phyloP scores from a whole-genome alignment of 805 yeast species.

The Wickerhamomyces strasburgensis region DNA sequence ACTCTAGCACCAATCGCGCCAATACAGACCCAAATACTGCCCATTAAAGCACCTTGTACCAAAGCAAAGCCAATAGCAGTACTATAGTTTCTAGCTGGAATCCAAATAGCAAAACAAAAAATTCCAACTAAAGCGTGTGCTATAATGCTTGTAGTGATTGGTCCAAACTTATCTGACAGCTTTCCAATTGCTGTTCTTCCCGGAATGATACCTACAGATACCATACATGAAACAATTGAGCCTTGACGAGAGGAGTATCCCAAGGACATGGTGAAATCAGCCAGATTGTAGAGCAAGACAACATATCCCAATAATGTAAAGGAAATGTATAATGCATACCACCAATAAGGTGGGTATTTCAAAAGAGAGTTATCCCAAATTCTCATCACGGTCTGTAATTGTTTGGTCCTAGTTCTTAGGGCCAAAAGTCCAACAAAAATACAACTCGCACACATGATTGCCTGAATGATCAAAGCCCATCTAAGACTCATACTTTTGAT shows the following conservation, averaged over 20 bases:
- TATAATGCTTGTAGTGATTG: constrained; percentile 40
- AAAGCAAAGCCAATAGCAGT: constrained; percentile 50
- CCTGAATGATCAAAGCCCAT: constrained; percentile 35
- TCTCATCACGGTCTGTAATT: constrained; percentile 31
- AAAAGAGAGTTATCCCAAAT: constrained; percentile 39
- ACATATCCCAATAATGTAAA: constrained; percentile 58
- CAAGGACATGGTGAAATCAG: constrained; percentile 53
- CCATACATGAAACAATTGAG: constrained; percentile 54
- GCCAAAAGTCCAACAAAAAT: constrained; percentile 30
- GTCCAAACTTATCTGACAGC: constrained; percentile 46
- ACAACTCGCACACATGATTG: constrained; percentile 32
- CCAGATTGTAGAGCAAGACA: constrained; percentile 50
- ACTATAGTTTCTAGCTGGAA: constrained; percentile 52
- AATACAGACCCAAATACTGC: constrained; percentile 52
- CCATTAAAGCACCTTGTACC: constrained; percentile 54
- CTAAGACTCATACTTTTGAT: constrained; percentile 27
- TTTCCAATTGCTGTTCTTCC: constrained; percentile 56
- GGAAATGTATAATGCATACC: constrained; percentile 35
- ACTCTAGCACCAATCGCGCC: constrained; percentile 48
- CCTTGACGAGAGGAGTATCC: constrained; percentile 55
- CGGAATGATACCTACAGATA: constrained; percentile 48
- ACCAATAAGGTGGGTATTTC: constrained; percentile 37
- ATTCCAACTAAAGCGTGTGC: constrained; percentile 36
- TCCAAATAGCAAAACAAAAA: constrained; percentile 47
- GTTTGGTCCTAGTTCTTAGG: constrained; percentile 34